Base-by-base conservation (phyloP, 768 basidiomycete genomes). In the Termitomyces sp. region DNA sequence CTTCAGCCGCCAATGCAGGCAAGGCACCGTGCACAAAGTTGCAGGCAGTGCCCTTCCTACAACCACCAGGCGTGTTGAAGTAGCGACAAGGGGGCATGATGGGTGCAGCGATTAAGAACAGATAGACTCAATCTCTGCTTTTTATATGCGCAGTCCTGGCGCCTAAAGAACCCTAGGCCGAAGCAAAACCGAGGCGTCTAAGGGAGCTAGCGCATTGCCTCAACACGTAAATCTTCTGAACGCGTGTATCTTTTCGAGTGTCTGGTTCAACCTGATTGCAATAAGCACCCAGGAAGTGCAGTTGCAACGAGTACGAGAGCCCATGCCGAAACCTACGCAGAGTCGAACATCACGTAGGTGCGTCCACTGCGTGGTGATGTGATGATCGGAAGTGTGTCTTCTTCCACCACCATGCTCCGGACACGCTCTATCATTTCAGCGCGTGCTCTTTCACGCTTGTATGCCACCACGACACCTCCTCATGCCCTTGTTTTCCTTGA, bases 401-500 rank as follows among this genome's bases (percentile, higher is more conserved):
- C 54, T 34, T 52, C 50, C 37, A 27, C 50, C 18, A 39, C 26
- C 50, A 39, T 67, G 66, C 57, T 67, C 31, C 60, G 61, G 26
- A 53, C 59, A 53, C 59, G 60, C 42, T 54, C 59, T 43, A 49
- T 60, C 31, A 20, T 46, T 41, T 53, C 57, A 44, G 34, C 61
- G 53, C 60, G 64, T 37, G 57, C 55, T 37, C 50, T 63, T 32
- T 55, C 59, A 41, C 77, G 85, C 58, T 68, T 76, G 5, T 91
- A 90, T 68, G 82, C 88, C 5, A 81, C 86, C 4, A 71, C 80
- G 24, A 57, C 79, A 5, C 75, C 84, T 32, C 85, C 89, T 0
- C 87, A 90, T 71, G 85, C 89, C 1, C 83, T 97, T 4, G 86
- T 97, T n/a, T 87, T 92, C 62, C 78, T 98, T 47, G 96, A 98